Evolutionary conservation across 192 early-diverging fungal species (phyloP).

Genomic region (Umbelopsis vinacea): DNA sequence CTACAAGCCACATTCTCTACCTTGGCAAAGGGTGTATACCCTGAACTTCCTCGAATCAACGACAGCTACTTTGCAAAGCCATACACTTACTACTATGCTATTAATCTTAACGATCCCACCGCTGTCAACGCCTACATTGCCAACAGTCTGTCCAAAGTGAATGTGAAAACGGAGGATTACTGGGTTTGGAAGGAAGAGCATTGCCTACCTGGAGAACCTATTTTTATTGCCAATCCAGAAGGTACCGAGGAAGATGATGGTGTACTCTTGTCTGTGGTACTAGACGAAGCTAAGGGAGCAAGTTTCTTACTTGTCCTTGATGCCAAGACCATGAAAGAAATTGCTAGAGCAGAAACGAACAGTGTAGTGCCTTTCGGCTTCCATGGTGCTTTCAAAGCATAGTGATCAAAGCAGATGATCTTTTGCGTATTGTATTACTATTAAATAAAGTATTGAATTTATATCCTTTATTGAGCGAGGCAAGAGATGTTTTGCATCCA

Average conservation of each 20-base stretch:
- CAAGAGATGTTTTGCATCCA: too few relatives aligned
- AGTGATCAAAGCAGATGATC: too few relatives aligned
- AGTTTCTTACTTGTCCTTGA: conserved; percentile 55
- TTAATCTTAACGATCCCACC: background rate
- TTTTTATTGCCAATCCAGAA: conserved; percentile 58
- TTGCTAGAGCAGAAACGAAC: conserved; percentile 36
- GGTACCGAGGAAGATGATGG: conserved; percentile 58
- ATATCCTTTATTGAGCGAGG: background rate
- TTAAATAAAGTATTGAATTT: background rate
- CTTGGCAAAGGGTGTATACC: background rate
- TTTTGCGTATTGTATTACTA: background rate
- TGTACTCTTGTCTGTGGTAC: conserved; percentile 54
- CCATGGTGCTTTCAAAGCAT: background rate
- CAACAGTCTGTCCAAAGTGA: conserved; percentile 3
- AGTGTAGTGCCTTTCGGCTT: conserved; percentile 13
- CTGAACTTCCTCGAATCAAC: conserved; percentile 18
- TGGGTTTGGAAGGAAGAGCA: conserved; percentile 12
- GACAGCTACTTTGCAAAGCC: background rate
- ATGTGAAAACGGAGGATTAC: background rate
- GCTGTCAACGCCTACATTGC: too few relatives aligned
- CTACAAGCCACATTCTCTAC: background rate
- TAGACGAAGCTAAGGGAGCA: conserved; percentile 36
- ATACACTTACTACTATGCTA: background rate
- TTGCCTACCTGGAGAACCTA: conserved; percentile 43
- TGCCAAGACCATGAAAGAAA: conserved; percentile 51